These are phyloP conservation scores for Lecanoromycetidae sp. DNA, from an alignment of 2,329 filamentous ascomycete genomes.

Conservation along the genomic window DNA sequence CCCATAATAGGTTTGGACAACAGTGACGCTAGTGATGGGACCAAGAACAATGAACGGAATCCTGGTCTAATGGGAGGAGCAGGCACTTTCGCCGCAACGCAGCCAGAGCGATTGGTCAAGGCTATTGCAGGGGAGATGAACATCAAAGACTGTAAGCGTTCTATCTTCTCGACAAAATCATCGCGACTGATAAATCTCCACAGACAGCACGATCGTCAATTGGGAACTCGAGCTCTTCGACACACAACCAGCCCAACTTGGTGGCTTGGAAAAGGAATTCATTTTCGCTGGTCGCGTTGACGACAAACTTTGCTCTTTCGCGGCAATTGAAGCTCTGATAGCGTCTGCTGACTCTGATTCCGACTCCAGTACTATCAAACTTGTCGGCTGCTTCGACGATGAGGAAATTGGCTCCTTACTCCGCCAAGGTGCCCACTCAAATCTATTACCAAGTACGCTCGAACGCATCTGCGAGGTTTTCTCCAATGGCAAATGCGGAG, in stretches of 20 bases:
- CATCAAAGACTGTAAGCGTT: conserved; percentile 44
- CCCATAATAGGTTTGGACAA: conserved; percentile 85
- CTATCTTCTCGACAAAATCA: too few relatives aligned
- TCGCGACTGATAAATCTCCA: neutral
- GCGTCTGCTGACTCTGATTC: conserved; percentile 34
- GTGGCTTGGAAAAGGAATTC: conserved; percentile 80
- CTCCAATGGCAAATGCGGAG: conserved; percentile 27
- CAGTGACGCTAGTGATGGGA: conserved; percentile 41
- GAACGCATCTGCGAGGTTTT: conserved; percentile 65
- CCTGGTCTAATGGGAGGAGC: conserved; percentile 41
- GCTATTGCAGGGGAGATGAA: conserved; percentile 69
- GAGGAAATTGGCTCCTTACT: conserved; percentile 90
- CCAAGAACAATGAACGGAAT: conserved; percentile 23
- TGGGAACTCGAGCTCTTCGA: conserved; percentile 98
- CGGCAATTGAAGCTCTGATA: conserved; percentile 72
- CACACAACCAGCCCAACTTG: conserved; percentile 68
- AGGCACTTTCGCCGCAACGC: conserved; percentile 66
- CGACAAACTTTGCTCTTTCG: conserved; percentile 94
- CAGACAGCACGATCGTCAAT: conserved; percentile 61
- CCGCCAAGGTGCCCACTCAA: conserved; percentile 77
- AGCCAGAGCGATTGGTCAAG: conserved; percentile 74
- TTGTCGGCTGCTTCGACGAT: conserved; percentile 91
- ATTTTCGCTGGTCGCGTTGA: conserved; percentile 94
- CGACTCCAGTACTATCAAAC: conserved; percentile 60
- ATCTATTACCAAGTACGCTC: conserved; percentile 71